Conservation (phyloP, 2,329 filamentous ascomycete species). For the Cucurbitaria berberidis region DNA sequence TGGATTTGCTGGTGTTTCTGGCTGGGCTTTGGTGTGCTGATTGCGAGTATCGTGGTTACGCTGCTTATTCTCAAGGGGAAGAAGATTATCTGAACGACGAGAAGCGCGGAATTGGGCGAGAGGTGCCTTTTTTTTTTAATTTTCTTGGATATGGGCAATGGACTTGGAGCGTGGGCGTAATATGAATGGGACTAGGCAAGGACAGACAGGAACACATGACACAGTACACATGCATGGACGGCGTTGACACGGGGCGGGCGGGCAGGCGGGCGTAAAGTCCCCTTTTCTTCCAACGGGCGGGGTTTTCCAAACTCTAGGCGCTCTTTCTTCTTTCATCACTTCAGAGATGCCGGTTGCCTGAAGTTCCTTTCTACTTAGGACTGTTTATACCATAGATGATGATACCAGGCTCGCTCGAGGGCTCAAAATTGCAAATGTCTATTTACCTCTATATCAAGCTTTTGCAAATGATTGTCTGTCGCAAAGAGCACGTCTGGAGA, state of each 20-base stretch:
- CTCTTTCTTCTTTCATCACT: too few relatives aligned
- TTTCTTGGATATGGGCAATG: too few relatives aligned
- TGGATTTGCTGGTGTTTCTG: slow-evolving; percentile 58
- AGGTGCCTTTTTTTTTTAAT: too few relatives aligned
- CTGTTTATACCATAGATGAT: slow-evolving; percentile 1
- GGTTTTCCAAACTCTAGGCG: too few relatives aligned
- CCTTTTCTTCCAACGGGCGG: too few relatives aligned
- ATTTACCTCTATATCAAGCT: not conserved
- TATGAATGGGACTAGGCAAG: too few relatives aligned
- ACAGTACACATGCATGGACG: too few relatives aligned
- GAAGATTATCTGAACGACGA: slow-evolving; percentile 30
- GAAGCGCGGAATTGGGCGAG: not conserved
- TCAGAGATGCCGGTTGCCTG: not conserved
- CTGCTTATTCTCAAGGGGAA: slow-evolving; percentile 52
- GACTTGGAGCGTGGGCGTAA: too few relatives aligned
- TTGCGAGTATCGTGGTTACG: slow-evolving; percentile 54
- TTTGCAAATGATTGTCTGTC: not conserved
- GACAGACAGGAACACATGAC: too few relatives aligned
- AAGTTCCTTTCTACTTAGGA: not conserved
- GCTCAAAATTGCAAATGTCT: not conserved
- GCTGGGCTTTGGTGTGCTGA: slow-evolving; percentile 53
- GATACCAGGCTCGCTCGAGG: slow-evolving; percentile 1
- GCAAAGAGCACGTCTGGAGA: not conserved
- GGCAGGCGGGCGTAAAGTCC: too few relatives aligned
- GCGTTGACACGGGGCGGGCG: too few relatives aligned